These are phyloP conservation scores for Verticillium isaacii DNA, from an alignment of 2,329 filamentous ascomycete genomes.

Conservation along the genomic window DNA sequence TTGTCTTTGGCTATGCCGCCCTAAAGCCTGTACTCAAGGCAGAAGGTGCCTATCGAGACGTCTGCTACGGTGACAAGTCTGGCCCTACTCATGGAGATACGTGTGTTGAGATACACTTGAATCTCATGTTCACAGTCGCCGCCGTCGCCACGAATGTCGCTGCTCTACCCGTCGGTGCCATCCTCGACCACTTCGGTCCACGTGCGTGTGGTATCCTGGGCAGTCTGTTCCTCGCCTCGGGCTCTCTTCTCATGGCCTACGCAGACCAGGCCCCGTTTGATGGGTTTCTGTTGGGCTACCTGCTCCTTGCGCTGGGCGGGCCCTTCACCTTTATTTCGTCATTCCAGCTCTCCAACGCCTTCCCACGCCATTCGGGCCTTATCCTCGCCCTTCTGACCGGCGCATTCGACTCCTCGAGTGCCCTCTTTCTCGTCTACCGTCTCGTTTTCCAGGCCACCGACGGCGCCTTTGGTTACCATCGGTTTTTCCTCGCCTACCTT, in stretches of 20 bases:
- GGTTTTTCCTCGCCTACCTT: constrained; percentile 71
- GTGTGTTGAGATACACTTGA: constrained; percentile 61
- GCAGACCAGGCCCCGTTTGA: constrained; percentile 64
- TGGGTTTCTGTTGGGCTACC: constrained; percentile 67
- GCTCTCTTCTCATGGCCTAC: constrained; percentile 70
- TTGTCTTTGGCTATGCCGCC: constrained; percentile 81
- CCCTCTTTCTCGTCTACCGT: constrained; percentile 71
- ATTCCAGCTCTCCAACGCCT: constrained; percentile 81
- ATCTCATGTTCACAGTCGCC: constrained; percentile 89
- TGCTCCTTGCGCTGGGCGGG: constrained; percentile 72
- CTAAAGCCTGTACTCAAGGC: constrained; percentile 74
- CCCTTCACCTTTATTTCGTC: constrained; percentile 79
- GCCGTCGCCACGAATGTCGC: constrained; percentile 85
- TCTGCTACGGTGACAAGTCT: constrained; percentile 38
- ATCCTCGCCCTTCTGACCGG: constrained; percentile 77
- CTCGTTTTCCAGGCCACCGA: constrained; percentile 59
- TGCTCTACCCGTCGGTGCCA: constrained; percentile 78
- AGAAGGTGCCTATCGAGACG: constrained; percentile 65
- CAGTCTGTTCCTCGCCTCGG: constrained; percentile 61
- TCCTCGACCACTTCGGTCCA: constrained; percentile 79
- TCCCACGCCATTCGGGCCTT: constrained; percentile 71
- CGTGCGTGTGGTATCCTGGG: constrained; percentile 70
- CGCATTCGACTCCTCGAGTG: constrained; percentile 78
- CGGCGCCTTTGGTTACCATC: constrained; percentile 52
- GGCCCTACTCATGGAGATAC: constrained; percentile 24